These are phyloP conservation scores for Ananas comosus DNA, from an alignment of 176 grass and related monocot species.

Conservation along the genomic window DNA sequence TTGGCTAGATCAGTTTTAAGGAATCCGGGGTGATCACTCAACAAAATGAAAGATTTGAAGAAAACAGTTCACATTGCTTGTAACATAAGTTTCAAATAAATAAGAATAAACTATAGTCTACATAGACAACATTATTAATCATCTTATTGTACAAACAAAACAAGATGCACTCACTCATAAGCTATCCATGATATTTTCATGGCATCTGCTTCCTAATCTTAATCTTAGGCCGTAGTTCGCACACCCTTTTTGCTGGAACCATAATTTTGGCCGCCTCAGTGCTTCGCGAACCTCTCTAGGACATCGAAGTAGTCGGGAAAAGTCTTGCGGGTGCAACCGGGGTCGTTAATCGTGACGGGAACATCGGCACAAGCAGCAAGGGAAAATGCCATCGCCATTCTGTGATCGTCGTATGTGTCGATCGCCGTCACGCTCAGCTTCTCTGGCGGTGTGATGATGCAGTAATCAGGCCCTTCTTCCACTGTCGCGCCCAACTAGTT, in stretches of 20 bases:
- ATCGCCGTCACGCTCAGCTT: conserved; percentile 67
- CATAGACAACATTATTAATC: too few relatives aligned
- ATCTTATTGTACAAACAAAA: neutral
- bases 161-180: neutral
- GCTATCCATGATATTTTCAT: neutral
- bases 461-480: conserved; percentile 94
- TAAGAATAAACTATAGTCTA: too few relatives aligned
- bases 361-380: conserved; percentile 70
- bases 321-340: conserved; percentile 88
- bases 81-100: too few relatives aligned
- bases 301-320: conserved; percentile 98
- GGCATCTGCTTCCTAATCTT: too few relatives aligned
- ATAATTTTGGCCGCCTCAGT: conserved; percentile 10
- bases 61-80: too few relatives aligned
- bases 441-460: conserved; percentile 88
- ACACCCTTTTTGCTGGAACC: too few relatives aligned
- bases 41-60: too few relatives aligned
- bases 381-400: conserved; percentile 97
- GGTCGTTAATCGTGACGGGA: conserved; percentile 76
- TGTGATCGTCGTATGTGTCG: conserved; percentile 88
- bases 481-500: conserved; percentile 68
- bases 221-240: too few relatives aligned
- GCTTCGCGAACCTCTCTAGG: conserved; percentile 62
- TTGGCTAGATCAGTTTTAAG: too few relatives aligned
- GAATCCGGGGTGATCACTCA: too few relatives aligned